These are phyloP conservation scores for Mantamonas sphyraenae DNA, from an alignment of 78 protist genomes.

Conservation along the genomic window DNA sequence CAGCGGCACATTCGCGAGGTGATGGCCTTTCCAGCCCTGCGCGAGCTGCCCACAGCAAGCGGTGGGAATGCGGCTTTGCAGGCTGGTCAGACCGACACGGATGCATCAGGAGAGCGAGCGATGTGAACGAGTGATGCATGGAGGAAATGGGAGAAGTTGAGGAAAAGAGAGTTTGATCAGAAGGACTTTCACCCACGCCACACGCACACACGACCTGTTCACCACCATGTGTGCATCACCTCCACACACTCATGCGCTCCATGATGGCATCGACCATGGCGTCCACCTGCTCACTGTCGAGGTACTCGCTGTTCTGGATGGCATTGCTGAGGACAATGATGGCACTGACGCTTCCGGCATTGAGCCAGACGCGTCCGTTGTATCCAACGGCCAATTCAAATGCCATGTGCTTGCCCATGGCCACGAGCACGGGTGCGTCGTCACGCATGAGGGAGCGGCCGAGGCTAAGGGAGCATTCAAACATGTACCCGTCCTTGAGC, in stretches of 20 bases:
- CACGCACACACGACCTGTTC: no score
- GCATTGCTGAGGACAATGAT: slow-evolving; percentile 44
- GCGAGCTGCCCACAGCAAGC: no score
- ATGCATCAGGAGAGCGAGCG: no score
- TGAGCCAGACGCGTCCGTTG: slow-evolving; percentile 75
- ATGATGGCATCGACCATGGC: slow-evolving; percentile 1
- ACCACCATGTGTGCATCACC: no score
- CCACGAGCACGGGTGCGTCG: slow-evolving; percentile 32
- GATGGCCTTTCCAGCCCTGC: no score
- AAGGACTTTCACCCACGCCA: no score
- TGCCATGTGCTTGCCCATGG: slow-evolving; percentile 38
- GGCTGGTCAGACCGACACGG: no score
- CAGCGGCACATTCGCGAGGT: no score
- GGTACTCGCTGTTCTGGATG: slow-evolving; percentile 35
- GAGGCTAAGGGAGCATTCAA: slow-evolving; percentile 15
- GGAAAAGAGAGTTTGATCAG: no score
- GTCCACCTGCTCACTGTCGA: slow-evolving; percentile 24
- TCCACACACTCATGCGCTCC: neutral
- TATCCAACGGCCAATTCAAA: slow-evolving; percentile 66
- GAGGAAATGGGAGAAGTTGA: no score
- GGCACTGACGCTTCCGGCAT: slow-evolving; percentile 3
- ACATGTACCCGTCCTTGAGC: slow-evolving; percentile 45
- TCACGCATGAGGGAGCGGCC: slow-evolving; percentile 13
- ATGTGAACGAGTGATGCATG: no score
- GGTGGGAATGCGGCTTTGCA: no score